Percentiles rank a stretch among this genome's conserved stretches.
Evolutionary conservation across 2,329 filamentous ascomycete species (phyloP).

Genomic region (Fonsecaea monophora): DNA sequence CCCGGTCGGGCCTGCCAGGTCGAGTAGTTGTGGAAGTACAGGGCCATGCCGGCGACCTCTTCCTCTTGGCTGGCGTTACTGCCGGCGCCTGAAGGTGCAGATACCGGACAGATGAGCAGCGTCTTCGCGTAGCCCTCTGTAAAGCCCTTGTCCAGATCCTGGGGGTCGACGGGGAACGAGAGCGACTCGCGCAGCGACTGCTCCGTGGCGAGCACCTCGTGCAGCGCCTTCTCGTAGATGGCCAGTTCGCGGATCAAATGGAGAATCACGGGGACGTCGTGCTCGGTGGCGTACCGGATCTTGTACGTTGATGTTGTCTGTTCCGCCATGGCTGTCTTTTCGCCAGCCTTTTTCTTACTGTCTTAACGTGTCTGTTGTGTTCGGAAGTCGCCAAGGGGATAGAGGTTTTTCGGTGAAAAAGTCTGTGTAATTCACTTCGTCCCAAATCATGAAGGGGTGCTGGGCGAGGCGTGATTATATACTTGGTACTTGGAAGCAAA

Average conservation of each 20-base stretch:
- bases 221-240: conserved; percentile 80
- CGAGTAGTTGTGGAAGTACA: conserved; percentile 96
- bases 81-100: conserved; percentile 34
- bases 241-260: conserved; percentile 83
- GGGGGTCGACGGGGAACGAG: conserved; percentile 67
- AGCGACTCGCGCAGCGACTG: conserved; percentile 75
- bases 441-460: too few species aligned
- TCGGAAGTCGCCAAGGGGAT: too few species aligned
- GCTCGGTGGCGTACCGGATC: conserved; percentile 39
- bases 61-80: conserved; percentile 43
- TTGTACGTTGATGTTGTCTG: conserved; percentile 32
- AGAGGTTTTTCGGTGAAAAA: too few species aligned
- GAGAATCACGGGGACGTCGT: conserved; percentile 84
- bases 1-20: conserved; percentile 89
- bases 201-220: conserved; percentile 78
- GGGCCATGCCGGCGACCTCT: conserved; percentile 74
- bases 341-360: background rate
- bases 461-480: too few species aligned
- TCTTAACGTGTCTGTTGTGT: background rate
- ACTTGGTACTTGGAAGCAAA: too few species aligned
- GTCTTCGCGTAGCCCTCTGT: conserved; percentile 72
- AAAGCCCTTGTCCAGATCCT: conserved; percentile 42
- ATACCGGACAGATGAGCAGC: conserved; percentile 66
- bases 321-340: conserved; percentile 33
- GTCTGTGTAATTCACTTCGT: too few species aligned